Conservation (phyloP, 2,329 filamentous ascomycete species). For the Chaetomiaceae sp. region DNA sequence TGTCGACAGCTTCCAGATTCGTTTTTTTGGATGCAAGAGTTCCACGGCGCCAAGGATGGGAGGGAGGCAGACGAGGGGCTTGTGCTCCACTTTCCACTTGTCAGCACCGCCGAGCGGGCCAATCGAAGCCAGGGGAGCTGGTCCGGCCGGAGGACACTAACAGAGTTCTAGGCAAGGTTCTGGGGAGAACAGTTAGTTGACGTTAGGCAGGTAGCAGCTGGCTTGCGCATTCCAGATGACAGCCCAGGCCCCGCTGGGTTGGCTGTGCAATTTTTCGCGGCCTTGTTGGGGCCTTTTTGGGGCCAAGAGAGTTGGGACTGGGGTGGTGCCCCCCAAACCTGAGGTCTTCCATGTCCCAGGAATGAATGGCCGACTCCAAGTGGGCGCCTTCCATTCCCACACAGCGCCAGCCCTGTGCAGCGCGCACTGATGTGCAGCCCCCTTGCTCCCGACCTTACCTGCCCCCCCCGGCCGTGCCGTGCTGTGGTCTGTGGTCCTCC, state of each 20-base stretch:
- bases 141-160: slow-evolving; percentile 11
- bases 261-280: slow-evolving; percentile 20
- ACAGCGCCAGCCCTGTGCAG: slow-evolving; percentile 17
- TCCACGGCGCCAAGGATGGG: slow-evolving; percentile 8
- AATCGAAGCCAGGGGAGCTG: slow-evolving; percentile 12
- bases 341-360: too few species aligned
- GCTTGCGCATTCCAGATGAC: slow-evolving; percentile 3
- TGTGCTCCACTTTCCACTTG: slow-evolving; percentile 5
- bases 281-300: neutral
- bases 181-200: slow-evolving; percentile 6
- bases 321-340: too few species aligned
- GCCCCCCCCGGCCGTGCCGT: slow-evolving; percentile 17
- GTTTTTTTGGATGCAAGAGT: too few species aligned
- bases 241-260: slow-evolving; percentile 10
- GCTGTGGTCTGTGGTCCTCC: slow-evolving; percentile 6
- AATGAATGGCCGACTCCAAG: neutral
- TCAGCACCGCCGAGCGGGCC: slow-evolving; percentile 1
- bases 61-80: slow-evolving; percentile 11
- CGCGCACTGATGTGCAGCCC: neutral
- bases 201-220: too few species aligned
- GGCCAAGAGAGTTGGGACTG: too few species aligned
- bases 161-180: neutral
- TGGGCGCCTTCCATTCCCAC: slow-evolving; percentile 3
- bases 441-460: slow-evolving; percentile 20
- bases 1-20: too few species aligned